These are phyloP conservation scores for Barnettozyma sucrosica DNA, from an alignment of 805 yeast species.

Conservation along the genomic window DNA sequence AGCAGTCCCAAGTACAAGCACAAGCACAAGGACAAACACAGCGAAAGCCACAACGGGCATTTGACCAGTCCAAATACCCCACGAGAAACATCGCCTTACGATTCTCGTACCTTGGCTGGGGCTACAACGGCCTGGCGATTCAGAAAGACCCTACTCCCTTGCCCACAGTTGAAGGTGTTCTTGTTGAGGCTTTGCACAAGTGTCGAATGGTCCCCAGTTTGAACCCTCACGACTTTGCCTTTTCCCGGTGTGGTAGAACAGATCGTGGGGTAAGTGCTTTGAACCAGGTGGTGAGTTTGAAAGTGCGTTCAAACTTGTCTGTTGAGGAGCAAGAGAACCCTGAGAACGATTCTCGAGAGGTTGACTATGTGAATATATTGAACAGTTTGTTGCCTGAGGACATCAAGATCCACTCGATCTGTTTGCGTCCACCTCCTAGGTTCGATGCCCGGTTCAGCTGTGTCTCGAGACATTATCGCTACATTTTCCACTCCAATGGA, in stretches of 20 bases:
- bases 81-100: constrained; percentile 70
- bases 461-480: constrained; percentile 76
- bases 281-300: constrained; percentile 84
- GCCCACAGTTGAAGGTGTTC: constrained; percentile 80
- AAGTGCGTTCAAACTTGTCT: constrained; percentile 63
- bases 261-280: constrained; percentile 97
- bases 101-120: constrained; percentile 92
- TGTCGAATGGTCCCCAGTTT: constrained; percentile 58
- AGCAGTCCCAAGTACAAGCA: constrained; percentile 1
- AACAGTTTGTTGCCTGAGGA: constrained; percentile 78
- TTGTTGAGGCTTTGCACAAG: constrained; percentile 64
- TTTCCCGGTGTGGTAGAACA: constrained; percentile 91
- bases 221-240: constrained; percentile 58
- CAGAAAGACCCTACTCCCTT: constrained; percentile 72
- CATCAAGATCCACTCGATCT: constrained; percentile 73
- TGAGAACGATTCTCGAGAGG: constrained; percentile 55
- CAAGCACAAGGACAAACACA: neutral
- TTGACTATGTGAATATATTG: constrained; percentile 69
- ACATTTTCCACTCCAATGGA: constrained; percentile 52
- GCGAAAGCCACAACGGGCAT: constrained; percentile 25
- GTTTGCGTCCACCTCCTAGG: constrained; percentile 72
- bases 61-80: constrained; percentile 60
- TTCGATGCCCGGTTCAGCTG: constrained; percentile 96
- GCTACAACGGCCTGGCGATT: constrained; percentile 82
- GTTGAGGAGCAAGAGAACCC: constrained; percentile 56